Evolutionary conservation across 1,284 basidiomycete genomes (phyloP), one percentile per base, ranked within the genome.

Genomic region (Cryptococcus amylolentus): DNA sequence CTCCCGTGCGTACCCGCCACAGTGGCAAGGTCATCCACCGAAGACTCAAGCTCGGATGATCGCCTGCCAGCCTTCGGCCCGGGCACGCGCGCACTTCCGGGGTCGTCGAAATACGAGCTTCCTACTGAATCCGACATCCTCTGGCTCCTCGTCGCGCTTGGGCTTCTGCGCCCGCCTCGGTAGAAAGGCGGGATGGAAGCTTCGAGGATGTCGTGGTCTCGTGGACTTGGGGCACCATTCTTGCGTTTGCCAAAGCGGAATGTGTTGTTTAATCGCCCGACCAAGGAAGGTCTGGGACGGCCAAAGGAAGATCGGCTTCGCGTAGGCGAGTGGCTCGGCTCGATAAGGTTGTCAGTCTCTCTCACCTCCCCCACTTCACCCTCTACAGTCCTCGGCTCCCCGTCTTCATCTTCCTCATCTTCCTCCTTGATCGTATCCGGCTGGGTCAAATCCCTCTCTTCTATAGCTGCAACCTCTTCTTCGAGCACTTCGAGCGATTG

Each of bases 401-500:
- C 31, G 3, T 84, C 87, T 0, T 85, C 86, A 28, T 86, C 84
- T 6, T 81, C 80, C 45, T 84, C 83, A 16, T 80, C 80, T 38
- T 81, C 80, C 48, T 80, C 76, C 50, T 80, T 81, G 44, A 80
- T 78, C 31, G 73, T 81, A 12, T 73, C 79, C 9, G 81, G 81
- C 27, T 64, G 58, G 10, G 59, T 60, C 23, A 86, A 72, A 0
- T 87, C 88, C 3, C 81, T 77, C 53, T 85, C 83, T 63, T 92
- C 89, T 67, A 87, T 84, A 61, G 81, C 76, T 27, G 78, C 70
- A 5, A 92, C 80, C 41, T 87, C 83, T n/a, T 81, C 82, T 65
- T 88, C 85, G 42, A 95, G 72, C 18, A 83, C 80, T 1, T 80
- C 78, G 6, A 89, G 78, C 31, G 88, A 86, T 2, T 82, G 81